Base-by-base conservation (phyloP, 2,329 filamentous ascomycete genomes). In the Colletotrichum costaricense region DNA sequence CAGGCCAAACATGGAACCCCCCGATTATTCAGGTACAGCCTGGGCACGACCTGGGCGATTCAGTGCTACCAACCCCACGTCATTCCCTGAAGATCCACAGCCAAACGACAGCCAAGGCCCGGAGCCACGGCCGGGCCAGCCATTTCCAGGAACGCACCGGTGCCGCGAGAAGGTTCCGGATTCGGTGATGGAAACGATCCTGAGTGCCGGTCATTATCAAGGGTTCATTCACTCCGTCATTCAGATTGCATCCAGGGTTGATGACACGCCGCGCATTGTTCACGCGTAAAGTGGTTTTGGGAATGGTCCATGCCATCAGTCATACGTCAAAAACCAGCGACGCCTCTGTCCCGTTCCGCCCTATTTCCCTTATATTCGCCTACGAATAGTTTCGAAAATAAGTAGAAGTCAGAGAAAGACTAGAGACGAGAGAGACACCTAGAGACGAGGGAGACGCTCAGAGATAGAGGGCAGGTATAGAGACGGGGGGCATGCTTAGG, bases 31-130 rank as follows among this genome's bases (percentile, higher is more conserved):
- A 42, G 11, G 63, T 56, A 42, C 49, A 54, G 67, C 6, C 59
- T 35, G 16, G 33, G 33, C 33, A 35, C 30, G 30, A 2, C 33
- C 11, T 1, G 33, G 33, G 1, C 33, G 33, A 35, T 49, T 42
- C 38, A 42, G 38, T 42, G 42, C 42, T 49, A 22, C 42, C 42
- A 62, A 65, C 71, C 67, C 70, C 71, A 73, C 71, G 71, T 73
- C 71, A 73, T 73, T 58, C 67, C 1, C 4, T 12, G 5, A 24
- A 9, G 42, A 24, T 60, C 70, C 59, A 73, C 55, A 55, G 14
- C 42, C 19, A 16, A 42, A 3, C 0, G 5, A 16, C 42, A 22
- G 19, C 19, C 42, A n/a, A 22, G 42, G 19, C 42, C 42, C 16
- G 38, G 16, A 42, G 16, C 16, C 38, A 33, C 46, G 11, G 46